phyloP scores from a whole-genome alignment of 495 filamentous ascomycete species.

The Xylaria nigripes region DNA sequence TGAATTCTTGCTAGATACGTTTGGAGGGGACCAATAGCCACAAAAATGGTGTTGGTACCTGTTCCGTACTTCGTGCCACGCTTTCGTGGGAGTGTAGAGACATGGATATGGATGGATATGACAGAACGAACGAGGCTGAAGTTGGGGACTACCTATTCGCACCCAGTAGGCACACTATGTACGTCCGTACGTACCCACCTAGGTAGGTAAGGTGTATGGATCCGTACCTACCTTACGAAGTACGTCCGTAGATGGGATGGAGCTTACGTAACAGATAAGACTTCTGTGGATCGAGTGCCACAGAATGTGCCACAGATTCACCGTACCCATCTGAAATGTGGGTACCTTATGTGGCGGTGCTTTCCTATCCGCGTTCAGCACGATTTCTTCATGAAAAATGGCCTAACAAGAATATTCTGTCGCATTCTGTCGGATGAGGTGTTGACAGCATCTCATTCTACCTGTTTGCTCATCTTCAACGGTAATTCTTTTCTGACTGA shows the following conservation, averaged over 20 bases:
- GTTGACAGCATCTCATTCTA: background rate
- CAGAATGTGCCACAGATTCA: background rate
- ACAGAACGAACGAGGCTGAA: background rate
- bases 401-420: background rate
- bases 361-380: background rate
- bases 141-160: no score
- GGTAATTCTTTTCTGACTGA: background rate
- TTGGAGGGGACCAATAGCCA: background rate
- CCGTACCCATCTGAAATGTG: background rate
- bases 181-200: no score
- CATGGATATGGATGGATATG: background rate
- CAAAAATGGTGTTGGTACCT: background rate
- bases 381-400: background rate
- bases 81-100: background rate
- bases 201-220: no score
- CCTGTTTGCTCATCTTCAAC: background rate
- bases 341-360: background rate
- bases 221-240: no score
- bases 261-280: no score
- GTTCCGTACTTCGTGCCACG: background rate
- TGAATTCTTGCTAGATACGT: background rate
- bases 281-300: background rate
- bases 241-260: no score
- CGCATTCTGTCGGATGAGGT: background rate
- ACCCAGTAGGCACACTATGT: no score